Percentiles rank a stretch among this genome's conserved stretches.
These are phyloP conservation scores for Beauveria australis DNA, from an alignment of 2,329 filamentous ascomycete genomes.

Conservation along the genomic window DNA sequence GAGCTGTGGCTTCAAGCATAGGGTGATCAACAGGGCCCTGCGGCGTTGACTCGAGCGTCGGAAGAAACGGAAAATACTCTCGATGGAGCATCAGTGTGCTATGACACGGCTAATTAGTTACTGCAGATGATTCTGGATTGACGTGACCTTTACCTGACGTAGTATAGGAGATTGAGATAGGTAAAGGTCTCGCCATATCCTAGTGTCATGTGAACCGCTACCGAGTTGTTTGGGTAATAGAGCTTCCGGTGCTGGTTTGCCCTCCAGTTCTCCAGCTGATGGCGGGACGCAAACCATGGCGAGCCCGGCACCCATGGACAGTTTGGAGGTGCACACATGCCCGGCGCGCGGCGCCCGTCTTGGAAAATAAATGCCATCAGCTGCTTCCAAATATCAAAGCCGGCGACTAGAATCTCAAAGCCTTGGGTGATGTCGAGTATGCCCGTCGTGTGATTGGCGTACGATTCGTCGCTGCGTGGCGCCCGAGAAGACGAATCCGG, in stretches of 20 bases:
- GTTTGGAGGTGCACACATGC: conserved; percentile 29
- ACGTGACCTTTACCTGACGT: conserved; percentile 27
- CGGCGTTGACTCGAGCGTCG: conserved; percentile 25
- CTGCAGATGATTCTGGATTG: background rate
- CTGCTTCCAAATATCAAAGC: conserved; percentile 35
- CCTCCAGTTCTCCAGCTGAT: conserved; percentile 27
- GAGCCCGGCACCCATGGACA: conserved; percentile 31
- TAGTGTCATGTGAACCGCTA: conserved; percentile 30
- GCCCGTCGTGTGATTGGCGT: conserved; percentile 11
- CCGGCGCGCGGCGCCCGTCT: conserved; percentile 31
- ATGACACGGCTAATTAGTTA: background rate
- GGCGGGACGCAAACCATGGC: conserved; percentile 24
- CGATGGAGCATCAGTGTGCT: conserved; percentile 34
- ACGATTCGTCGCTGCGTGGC: conserved; percentile 11
- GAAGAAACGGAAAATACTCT: conserved; percentile 37
- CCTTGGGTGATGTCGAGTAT: conserved; percentile 20
- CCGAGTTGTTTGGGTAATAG: conserved; percentile 28
- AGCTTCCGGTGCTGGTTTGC: conserved; percentile 25
- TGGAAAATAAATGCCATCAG: conserved; percentile 34
- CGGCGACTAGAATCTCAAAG: conserved; percentile 30
- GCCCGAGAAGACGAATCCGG: conserved; percentile 18
- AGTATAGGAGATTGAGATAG: conserved; percentile 36
- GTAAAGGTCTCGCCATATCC: conserved; percentile 33
- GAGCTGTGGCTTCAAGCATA: conserved; percentile 28
- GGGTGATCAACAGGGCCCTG: conserved; percentile 32